These are phyloP conservation scores for Sordariomycetes sp. DNA, from an alignment of 2,329 filamentous ascomycete genomes.

Conservation along the genomic window DNA sequence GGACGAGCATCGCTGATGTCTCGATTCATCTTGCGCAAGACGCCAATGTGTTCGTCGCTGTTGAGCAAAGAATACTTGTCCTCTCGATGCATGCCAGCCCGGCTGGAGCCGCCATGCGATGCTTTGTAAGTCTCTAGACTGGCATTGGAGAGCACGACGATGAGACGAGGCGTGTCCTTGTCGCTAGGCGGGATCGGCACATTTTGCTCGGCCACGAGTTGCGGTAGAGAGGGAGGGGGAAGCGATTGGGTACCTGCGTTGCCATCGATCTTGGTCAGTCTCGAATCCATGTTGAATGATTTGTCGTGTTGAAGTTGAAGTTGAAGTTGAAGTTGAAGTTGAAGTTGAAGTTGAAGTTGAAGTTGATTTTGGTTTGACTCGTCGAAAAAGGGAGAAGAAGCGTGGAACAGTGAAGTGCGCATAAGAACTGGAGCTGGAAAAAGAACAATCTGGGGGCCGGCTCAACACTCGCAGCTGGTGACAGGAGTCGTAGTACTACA, in stretches of 20 bases:
- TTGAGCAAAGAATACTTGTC: constrained; percentile 97
- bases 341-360: too few relatives aligned
- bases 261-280: too few relatives aligned
- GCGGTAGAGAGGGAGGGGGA: constrained; percentile 81
- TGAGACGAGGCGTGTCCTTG: constrained; percentile 83
- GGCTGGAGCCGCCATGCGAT: constrained; percentile 60
- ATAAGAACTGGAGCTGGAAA: too few relatives aligned
- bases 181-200: constrained; percentile 74
- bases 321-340: too few relatives aligned
- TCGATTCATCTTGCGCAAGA: constrained; percentile 99
- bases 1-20: constrained; percentile 97
- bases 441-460: too few relatives aligned
- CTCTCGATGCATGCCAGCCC: constrained; percentile 59
- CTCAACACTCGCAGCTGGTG: too few relatives aligned
- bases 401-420: too few relatives aligned
- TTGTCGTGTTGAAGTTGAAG: too few relatives aligned
- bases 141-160: constrained; percentile 94
- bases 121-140: constrained; percentile 97
- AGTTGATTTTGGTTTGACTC: too few relatives aligned
- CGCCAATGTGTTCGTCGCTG: constrained; percentile 97
- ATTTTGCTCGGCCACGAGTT: constrained; percentile 89
- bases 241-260: constrained; percentile 79
- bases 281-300: too few relatives aligned
- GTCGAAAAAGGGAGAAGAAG: too few relatives aligned
- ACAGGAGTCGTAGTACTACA: too few relatives aligned